phyloP scores from a whole-genome alignment of 2,329 filamentous ascomycete species.

The Alternaria conjuncta region DNA sequence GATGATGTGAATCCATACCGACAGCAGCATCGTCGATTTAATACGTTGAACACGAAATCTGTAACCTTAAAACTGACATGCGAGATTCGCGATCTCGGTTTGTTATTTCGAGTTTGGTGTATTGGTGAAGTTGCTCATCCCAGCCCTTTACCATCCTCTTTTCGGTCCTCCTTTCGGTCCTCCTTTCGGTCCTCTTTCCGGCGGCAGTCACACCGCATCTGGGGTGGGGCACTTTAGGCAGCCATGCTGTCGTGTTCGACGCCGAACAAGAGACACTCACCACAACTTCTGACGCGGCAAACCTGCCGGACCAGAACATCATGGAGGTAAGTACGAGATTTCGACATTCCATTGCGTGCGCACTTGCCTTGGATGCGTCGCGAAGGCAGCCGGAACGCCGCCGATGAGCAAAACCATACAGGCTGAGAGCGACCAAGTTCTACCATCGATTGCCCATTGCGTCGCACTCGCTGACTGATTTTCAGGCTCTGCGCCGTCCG shows the following conservation, averaged over 20 bases:
- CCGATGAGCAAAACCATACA: not conserved
- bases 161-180: not conserved
- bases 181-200: not conserved
- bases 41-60: not conserved
- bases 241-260: not conserved
- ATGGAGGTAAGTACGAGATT: not conserved
- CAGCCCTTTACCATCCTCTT: not conserved
- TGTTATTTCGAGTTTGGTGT: not conserved
- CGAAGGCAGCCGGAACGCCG: not conserved
- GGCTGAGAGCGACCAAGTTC: not conserved
- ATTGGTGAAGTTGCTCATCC: not conserved
- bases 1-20: too few species aligned
- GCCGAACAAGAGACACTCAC: not conserved
- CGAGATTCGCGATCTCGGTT: not conserved
- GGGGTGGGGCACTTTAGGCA: not conserved
- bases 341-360: not conserved
- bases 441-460: too few species aligned
- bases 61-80: accelerated
- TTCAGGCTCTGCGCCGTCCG: not conserved
- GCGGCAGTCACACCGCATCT: not conserved
- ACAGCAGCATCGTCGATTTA: not conserved
- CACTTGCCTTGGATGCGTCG: not conserved
- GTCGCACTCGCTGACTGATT: not conserved
- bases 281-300: not conserved
- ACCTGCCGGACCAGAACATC: accelerated